phyloP scores from a whole-genome alignment of 805 yeast genomes.

The Candida germanica region DNA sequence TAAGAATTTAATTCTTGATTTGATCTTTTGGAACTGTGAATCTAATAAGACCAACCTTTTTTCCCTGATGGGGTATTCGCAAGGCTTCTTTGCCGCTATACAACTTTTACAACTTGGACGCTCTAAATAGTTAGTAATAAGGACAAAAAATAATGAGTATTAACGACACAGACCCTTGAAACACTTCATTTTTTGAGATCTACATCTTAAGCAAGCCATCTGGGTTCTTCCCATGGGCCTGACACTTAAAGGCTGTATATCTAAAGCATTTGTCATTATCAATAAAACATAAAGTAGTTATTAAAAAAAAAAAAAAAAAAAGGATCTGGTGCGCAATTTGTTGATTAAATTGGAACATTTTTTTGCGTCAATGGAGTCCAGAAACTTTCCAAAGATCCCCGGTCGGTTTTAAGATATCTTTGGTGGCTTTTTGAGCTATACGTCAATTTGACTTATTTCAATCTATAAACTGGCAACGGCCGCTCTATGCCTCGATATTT shows the following conservation, averaged over 20 bases:
- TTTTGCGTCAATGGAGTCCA: not conserved
- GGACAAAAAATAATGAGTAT: not conserved
- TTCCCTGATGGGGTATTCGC: conserved; percentile 11
- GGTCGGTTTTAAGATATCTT: no score
- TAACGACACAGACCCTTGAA: conserved; percentile 10
- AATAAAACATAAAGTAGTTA: not conserved
- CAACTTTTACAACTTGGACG: conserved; percentile 11
- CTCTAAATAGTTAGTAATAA: conserved; percentile 8
- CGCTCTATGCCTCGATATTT: no score
- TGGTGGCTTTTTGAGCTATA: no score
- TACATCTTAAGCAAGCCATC: conserved; percentile 12
- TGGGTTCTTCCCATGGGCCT: conserved; percentile 11
- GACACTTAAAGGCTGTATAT: conserved; percentile 11
- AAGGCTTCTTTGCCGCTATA: conserved; percentile 5
- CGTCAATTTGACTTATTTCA: no score
- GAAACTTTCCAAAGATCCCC: no score
- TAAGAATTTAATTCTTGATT: conserved; percentile 6
- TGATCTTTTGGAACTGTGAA: conserved; percentile 11
- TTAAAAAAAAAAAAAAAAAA: no score
- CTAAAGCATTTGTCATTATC: conserved; percentile 1
- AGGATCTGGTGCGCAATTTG: not conserved
- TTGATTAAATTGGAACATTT: not conserved
- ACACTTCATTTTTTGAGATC: conserved; percentile 12
- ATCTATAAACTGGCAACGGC: no score
- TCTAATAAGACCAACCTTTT: conserved; percentile 10